Conservation (phyloP, 768 basidiomycete species). For the Suillus spraguei region DNA sequence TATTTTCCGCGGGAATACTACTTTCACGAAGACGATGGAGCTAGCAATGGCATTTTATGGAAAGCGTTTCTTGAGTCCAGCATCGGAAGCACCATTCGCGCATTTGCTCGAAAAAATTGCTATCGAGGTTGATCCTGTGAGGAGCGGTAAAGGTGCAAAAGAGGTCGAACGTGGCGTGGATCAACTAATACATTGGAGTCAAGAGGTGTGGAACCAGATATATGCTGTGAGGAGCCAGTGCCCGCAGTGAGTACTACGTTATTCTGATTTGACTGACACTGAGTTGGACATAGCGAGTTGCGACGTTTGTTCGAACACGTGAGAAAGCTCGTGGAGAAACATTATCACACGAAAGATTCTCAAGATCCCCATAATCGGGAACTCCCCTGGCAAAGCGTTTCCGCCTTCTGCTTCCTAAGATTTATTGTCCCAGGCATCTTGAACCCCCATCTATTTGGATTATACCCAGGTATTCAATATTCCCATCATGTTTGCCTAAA, state of each 20-base stretch:
- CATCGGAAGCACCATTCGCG: conserved; percentile 71
- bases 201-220: conserved; percentile 80
- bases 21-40: conserved; percentile 76
- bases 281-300: conserved; percentile 57
- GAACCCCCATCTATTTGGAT: conserved; percentile 83
- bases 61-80: conserved; percentile 78
- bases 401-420: conserved; percentile 87
- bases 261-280: conserved; percentile 16
- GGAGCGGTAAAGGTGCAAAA: conserved; percentile 59
- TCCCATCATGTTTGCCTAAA: neutral
- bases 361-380: conserved; percentile 49
- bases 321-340: conserved; percentile 70
- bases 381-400: conserved; percentile 80
- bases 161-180: conserved; percentile 71
- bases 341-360: conserved; percentile 48
- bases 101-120: conserved; percentile 71
- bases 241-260: conserved; percentile 57
- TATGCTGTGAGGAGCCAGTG: conserved; percentile 74
- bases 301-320: conserved; percentile 69
- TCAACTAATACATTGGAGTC: conserved; percentile 74
- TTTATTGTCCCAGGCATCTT: conserved; percentile 90
- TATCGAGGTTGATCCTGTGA: conserved; percentile 82
- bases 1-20: conserved; percentile 70
- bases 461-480: conserved; percentile 60
- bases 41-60: conserved; percentile 81